Evolutionary conservation across 2,329 filamentous ascomycete genomes (phyloP), one percentile per base, ranked within the genome.

Genomic region (Spiromastix sp.): DNA sequence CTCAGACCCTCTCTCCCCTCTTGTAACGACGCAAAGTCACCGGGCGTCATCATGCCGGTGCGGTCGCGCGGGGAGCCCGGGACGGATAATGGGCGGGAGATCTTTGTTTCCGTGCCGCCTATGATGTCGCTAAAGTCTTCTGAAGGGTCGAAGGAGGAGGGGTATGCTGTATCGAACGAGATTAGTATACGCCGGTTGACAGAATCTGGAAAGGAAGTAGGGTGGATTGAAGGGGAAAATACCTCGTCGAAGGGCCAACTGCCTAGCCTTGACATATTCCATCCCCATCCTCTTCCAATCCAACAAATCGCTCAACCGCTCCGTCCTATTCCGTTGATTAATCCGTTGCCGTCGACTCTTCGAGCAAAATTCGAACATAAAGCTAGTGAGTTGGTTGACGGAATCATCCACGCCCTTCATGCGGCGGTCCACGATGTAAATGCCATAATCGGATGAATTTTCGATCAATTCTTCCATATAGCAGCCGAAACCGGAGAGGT

Each of bases 211-310:
- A n/a, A 18, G 19, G 9, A 31, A 30, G n/a, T 32, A n/a, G 30
- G 9, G 13, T 27, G 8, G 32, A 31, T 6, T 15, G 21, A 5
- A 8, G 27, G 16, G 17, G 13, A 25, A 28, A 44, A 41, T 53
- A 66, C 66, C 63, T 60, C 91, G 76, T 51, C 91, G 74, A 44
- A 98, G 69, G 16, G 91, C 91, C 52, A 98, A 64, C 60, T 96
- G 91, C 32, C 91, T 77, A 21, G 91, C 91, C 70, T 96, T 98
- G 64, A 95, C 85, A 55, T 98, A 98, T 64, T 98, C 91, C 79
- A 96, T 81, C 15, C 91, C 91, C 91, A 98, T 98, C 32, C 91
- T 76, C 73, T 96, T 96, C 91, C 91, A 98, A 64, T 98, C 91
- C 26, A 98, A 72, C 41, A 98, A 70, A 57, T 98, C 91, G 53